A percentile compares a stretch with the other conserved stretches of the same genome.
Evolutionary conservation across 148 eudicot species (phyloP).

Genomic region (Polygonum aviculare): DNA sequence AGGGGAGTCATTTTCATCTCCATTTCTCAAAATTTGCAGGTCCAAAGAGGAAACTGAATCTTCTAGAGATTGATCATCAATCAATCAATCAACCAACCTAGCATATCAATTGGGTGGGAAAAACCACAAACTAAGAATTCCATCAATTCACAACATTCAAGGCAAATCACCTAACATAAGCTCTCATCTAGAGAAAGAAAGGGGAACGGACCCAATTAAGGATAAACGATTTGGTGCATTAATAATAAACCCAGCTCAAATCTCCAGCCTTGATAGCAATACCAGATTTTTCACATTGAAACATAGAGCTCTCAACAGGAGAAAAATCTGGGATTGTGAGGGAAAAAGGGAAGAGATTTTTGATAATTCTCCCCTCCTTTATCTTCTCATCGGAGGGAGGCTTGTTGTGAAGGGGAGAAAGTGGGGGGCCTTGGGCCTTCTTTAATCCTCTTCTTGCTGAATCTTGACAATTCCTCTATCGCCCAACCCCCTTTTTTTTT

Average conservation of each 20-base stretch:
- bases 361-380: slow-evolving; percentile 4
- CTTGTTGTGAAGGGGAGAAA: not conserved
- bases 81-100: not conserved
- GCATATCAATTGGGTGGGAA: not conserved
- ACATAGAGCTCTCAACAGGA: not conserved
- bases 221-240: not conserved
- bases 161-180: not conserved
- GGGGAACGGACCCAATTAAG: slow-evolving; percentile 1
- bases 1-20: not conserved
- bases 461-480: not conserved
- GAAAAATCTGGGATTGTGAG: slow-evolving; percentile 8
- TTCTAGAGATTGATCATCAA: not conserved
- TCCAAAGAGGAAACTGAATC: not conserved
- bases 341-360: not conserved
- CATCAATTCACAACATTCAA: slow-evolving; percentile 4
- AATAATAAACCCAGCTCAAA: slow-evolving; percentile 1
- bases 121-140: not conserved
- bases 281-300: slow-evolving; percentile 4
- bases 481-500: not conserved
- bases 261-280: slow-evolving; percentile 4
- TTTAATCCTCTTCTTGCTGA: not conserved
- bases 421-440: slow-evolving; percentile 4
- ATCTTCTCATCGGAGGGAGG: slow-evolving; percentile 1
- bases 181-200: not conserved
- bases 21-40: not conserved